phyloP scores from a whole-genome alignment of 2,329 filamentous ascomycete species.

The Clarireedia sp. region DNA sequence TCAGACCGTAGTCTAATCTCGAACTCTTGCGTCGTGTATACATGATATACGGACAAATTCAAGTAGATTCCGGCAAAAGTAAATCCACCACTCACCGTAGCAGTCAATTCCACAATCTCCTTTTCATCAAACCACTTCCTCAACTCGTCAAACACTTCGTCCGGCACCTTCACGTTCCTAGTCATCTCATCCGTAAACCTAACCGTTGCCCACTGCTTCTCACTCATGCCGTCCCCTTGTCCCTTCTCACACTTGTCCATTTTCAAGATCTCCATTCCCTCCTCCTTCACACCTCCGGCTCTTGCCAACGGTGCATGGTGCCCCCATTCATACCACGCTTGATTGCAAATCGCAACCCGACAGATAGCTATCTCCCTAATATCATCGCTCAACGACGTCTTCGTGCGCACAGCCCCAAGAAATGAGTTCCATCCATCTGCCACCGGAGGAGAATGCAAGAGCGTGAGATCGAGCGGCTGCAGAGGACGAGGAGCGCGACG shows the following conservation, averaged over 20 bases:
- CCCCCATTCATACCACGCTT: constrained; percentile 79
- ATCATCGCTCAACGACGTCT: constrained; percentile 41
- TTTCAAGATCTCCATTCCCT: constrained; percentile 22
- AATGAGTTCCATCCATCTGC: constrained; percentile 71
- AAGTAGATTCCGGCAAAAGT: not conserved
- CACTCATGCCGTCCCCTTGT: constrained; percentile 37
- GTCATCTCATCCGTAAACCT: constrained; percentile 82
- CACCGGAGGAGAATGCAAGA: constrained; percentile 66
- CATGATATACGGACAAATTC: no score
- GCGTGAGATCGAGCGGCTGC: constrained; percentile 65
- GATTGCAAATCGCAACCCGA: constrained; percentile 71
- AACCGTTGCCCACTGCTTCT: constrained; percentile 60
- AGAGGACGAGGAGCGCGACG: constrained; percentile 63
- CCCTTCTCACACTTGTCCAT: constrained; percentile 4
- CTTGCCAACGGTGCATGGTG: constrained; percentile 59
- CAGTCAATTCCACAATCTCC: constrained; percentile 74
- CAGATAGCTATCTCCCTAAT: constrained; percentile 74
- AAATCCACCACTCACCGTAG: constrained; percentile 39
- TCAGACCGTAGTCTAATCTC: no score
- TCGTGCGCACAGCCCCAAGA: constrained; percentile 54
- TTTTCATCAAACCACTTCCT: constrained; percentile 55
- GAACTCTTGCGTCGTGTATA: not conserved
- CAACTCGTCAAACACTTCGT: constrained; percentile 58
- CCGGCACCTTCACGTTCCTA: constrained; percentile 57
- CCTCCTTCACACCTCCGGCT: constrained; percentile 24